Base-by-base conservation (phyloP, 1,284 basidiomycete genomes). In the Malassezia furfur region DNA sequence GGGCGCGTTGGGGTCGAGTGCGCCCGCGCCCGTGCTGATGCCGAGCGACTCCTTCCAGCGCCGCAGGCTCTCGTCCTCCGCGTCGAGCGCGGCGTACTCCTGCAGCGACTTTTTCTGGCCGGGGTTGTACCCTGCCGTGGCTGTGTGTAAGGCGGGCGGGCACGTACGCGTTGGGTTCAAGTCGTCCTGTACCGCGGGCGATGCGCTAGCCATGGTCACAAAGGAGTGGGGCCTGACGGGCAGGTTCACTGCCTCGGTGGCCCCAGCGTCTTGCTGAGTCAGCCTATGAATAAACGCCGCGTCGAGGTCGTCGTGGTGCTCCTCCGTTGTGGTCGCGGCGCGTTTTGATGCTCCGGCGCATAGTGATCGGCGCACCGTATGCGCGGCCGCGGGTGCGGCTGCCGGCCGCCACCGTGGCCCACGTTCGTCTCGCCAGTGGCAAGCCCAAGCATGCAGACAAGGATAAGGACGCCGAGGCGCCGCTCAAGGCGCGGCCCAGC, bases 21-120 rank as follows among this genome's bases (percentile, higher is more conserved):
- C 75, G 22, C 77, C 47, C 12, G 55, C 57, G 21, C 55, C 52
- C 21, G 84, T 80, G 45, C 81, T 81, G 63, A 91, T 84, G 51
- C 90, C 90, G 34, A 93, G 80, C 60, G 85, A 89, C 22, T 86
- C 87, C 75, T 91, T 91, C 88, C 88, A 91, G 61, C 87, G 84
- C 49, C 78, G 78, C 9, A 81, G 75, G 45, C 85, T 87, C 76
- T 90, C 87, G 74, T 91, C 88, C 58, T 86, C 79, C 11, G 85
- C 85, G 76, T 91, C 88, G 51, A 91, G 81, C 50, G 76, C 74
- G 15, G 78, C 76, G 52, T 80, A 78, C 67, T 81, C 80, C 17
- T 77, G 78, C 14, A 81, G 68, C 2, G 78, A 77, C 72, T 79
- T 80, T 52, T 74, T 74, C 56, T 74, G 68, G 28, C 75, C 75